Base-by-base conservation (phyloP, 139 green algal genomes). In the Protoeuglena noctilucae region DNA sequence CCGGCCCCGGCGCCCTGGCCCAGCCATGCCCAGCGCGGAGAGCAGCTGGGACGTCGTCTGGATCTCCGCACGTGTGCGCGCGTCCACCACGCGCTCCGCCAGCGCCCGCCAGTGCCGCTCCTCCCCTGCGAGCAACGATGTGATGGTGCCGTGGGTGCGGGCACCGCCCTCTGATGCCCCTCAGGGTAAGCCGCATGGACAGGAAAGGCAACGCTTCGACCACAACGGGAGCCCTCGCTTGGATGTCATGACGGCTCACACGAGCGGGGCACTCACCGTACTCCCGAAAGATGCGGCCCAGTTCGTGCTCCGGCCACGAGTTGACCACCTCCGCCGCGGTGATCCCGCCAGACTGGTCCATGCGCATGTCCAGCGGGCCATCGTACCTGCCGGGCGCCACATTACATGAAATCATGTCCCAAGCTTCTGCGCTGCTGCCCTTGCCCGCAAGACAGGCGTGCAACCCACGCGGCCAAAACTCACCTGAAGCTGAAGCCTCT, bases 401-500 rank as follows among this genome's bases (percentile, higher is more conserved):
- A n/a, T n/a, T n/a, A n/a, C n/a, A n/a, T n/a, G n/a, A n/a, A n/a
- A n/a, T n/a, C n/a, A n/a, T n/a, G n/a, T n/a, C n/a, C n/a, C n/a
- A n/a, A n/a, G n/a, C n/a, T n/a, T n/a, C n/a, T n/a, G n/a, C n/a
- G n/a, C n/a, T n/a, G n/a, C n/a, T n/a, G n/a, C n/a, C n/a, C n/a
- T n/a, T n/a, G n/a, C n/a, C n/a, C n/a, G n/a, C n/a, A n/a, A n/a
- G n/a, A n/a, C n/a, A n/a, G n/a, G n/a, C n/a, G n/a, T n/a, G n/a
- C n/a, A n/a, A n/a, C n/a, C n/a, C n/a, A n/a, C n/a, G n/a, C n/a
- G n/a, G n/a, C n/a, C n/a, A n/a, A n/a, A n/a, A n/a, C n/a, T n/a
- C n/a, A n/a, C n/a, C n/a, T n/a, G 57, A 93, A 95, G 41, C 64
- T 82, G 67, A 97, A 96, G 19, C 89, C 89, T 1, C 86, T 68